phyloP scores from a whole-genome alignment of 2,329 filamentous ascomycete genomes.

The Dactylellina drechsleri region DNA sequence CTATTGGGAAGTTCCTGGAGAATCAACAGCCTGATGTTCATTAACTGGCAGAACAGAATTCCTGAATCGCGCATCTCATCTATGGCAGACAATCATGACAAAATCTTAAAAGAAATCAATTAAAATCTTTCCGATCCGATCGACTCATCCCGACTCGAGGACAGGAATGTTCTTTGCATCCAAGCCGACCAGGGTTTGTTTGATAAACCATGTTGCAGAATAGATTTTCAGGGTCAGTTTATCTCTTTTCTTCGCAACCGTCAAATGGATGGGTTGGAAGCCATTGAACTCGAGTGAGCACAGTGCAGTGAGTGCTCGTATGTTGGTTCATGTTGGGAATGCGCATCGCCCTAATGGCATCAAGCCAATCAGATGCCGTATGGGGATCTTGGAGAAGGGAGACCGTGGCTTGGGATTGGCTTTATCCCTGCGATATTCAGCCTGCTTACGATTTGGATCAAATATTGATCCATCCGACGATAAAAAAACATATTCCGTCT shows the following conservation, averaged over 20 bases:
- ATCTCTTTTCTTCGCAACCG: constrained; percentile 4
- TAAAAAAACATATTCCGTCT: no score
- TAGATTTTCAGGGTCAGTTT: constrained; percentile 42
- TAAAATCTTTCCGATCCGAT: constrained; percentile 14
- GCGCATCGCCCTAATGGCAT: constrained; percentile 12
- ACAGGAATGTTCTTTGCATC: constrained; percentile 28
- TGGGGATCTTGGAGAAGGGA: constrained; percentile 16
- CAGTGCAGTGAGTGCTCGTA: constrained; percentile 7
- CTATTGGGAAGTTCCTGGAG: constrained; percentile 25
- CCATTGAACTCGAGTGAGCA: constrained; percentile 10
- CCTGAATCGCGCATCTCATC: neutral
- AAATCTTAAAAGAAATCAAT: neutral
- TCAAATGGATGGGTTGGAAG: constrained; percentile 14
- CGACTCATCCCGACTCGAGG: constrained; percentile 23
- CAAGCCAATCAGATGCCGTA: constrained; percentile 30
- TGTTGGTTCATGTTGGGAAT: constrained; percentile 31
- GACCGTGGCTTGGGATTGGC: constrained; percentile 1
- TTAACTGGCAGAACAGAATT: constrained; percentile 10
- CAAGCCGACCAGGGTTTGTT: constrained; percentile 33
- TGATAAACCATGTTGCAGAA: constrained; percentile 41
- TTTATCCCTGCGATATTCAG: constrained; percentile 39
- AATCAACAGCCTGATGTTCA: constrained; percentile 42
- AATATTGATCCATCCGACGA: no score
- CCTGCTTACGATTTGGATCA: constrained; percentile 28
- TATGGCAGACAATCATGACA: constrained; percentile 22